Conservation (phyloP, 495 filamentous ascomycete genomes). For the Trichoderma reesei region DNA sequence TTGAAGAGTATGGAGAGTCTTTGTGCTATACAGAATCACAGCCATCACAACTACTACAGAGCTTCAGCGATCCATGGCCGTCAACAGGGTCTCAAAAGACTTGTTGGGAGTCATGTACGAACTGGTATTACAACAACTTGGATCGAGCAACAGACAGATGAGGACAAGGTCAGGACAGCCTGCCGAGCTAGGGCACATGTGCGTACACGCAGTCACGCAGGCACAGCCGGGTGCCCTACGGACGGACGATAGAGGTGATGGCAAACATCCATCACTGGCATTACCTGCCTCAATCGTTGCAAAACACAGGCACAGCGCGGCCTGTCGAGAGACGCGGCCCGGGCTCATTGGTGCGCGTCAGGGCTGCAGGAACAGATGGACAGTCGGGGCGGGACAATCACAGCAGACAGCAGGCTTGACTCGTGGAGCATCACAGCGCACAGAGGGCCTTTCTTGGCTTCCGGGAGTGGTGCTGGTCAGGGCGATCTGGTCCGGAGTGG, state of each 20-base stretch:
- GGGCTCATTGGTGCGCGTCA: conserved; percentile 3
- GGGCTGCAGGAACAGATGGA: conserved; percentile 1
- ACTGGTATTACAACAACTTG: not conserved
- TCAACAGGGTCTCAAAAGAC: too few relatives aligned
- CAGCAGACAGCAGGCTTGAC: not conserved
- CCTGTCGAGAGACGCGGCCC: not conserved
- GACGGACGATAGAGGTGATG: too few relatives aligned
- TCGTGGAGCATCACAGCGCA: not conserved
- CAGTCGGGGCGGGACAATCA: not conserved
- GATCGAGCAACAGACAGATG: too few relatives aligned
- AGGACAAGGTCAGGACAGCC: not conserved
- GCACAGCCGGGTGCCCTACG: not conserved
- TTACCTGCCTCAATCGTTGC: not conserved
- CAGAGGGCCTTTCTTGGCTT: not conserved
- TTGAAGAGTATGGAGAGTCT: too few relatives aligned
- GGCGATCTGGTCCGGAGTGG: not conserved
- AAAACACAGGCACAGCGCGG: not conserved
- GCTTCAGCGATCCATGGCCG: not conserved
- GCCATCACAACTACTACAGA: not conserved
- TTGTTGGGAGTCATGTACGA: not conserved
- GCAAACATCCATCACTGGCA: not conserved
- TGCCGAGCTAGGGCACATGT: not conserved
- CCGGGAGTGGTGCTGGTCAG: not conserved
- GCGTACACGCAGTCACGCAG: not conserved
- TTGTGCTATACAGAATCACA: too few relatives aligned